Base-by-base conservation (phyloP, 495 filamentous ascomycete species). In the Neurospora sp. region DNA sequence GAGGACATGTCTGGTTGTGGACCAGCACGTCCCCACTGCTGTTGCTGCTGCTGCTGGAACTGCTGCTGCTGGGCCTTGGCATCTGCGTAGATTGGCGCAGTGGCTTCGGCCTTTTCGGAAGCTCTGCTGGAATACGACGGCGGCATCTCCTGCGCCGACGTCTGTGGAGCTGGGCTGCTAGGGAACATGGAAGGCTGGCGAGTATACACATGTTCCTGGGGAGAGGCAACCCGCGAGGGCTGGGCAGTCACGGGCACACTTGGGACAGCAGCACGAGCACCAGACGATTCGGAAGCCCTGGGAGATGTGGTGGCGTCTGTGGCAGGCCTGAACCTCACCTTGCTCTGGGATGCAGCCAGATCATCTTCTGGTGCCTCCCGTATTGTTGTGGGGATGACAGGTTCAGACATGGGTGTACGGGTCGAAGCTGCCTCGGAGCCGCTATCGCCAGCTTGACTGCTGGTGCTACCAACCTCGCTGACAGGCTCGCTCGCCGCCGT, bases 311-410 rank as follows among this genome's bases (percentile, higher is more conserved):
- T 71, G 73, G 78, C 69, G 73, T 46, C 8, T 78, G 76, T 5
- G 39, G 23, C 73, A 7, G 76, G 44, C 38, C 74, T 73, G 76
- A 85, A 87, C n/a, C 83, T 82, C 23, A 85, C 80, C 54, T 80
- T 83, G 74, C 77, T 83, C 44, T 82, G 79, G 37, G 77, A 83
- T 79, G 69, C 81, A 11, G 78, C 79, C 59, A 86, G 76, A 69
- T 89, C 88, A 44, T 88, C 90, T 76, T 90, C 89, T 3, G 85
- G 79, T 69, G 89, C 86, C 66, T 89, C 87, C 1, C 83, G 81
- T 18, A 84, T 84, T 0, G 83, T 80, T 35, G 80, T 79, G 0
- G 83, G 78, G 54, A 81, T 75, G 72, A 82, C 73, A 10, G 85
- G 83, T 69, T 89, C 89, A 7, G 88, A 90, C 42, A 82, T 82